Conservation (phyloP, 305 asterid species). For the Solanum hybrid region DNA sequence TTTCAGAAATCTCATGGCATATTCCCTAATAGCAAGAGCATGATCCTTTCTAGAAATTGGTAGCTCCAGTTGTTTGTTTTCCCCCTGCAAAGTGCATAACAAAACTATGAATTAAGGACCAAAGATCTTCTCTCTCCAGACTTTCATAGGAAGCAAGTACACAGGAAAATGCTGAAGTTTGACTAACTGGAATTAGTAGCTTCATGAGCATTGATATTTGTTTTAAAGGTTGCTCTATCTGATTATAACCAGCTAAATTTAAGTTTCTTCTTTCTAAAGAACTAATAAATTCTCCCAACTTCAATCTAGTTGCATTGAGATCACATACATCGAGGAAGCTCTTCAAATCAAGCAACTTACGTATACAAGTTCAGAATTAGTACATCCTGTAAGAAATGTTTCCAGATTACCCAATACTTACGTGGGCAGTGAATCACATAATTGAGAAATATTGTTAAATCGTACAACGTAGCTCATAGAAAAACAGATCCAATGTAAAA, state of each 20-base stretch:
- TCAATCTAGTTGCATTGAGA: neutral
- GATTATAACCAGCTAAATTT: neutral
- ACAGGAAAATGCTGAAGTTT: neutral
- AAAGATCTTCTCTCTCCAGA: neutral
- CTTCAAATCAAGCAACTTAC: neutral
- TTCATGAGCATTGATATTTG: neutral
- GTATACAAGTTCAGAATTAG: neutral
- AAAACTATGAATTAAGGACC: neutral
- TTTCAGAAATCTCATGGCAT: conserved; percentile 63
- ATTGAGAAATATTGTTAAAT: neutral
- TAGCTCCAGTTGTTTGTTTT: conserved; percentile 29
- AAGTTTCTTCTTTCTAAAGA: neutral
- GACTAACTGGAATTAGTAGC: neutral
- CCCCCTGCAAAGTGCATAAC: conserved; percentile 38
- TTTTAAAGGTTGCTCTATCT: neutral
- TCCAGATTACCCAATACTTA: neutral
- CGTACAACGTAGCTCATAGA: neutral
- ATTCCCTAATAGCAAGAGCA: conserved; percentile 43
- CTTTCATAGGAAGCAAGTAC: neutral
- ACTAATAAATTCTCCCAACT: neutral
- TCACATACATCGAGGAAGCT: neutral
- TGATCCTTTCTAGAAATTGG: conserved; percentile 29
- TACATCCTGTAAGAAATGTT: neutral
- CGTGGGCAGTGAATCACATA: neutral
- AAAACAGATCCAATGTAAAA: neutral